Evolutionary conservation across 108 stramenopile genomes (phyloP).

Genomic region (Parmales sp.): DNA sequence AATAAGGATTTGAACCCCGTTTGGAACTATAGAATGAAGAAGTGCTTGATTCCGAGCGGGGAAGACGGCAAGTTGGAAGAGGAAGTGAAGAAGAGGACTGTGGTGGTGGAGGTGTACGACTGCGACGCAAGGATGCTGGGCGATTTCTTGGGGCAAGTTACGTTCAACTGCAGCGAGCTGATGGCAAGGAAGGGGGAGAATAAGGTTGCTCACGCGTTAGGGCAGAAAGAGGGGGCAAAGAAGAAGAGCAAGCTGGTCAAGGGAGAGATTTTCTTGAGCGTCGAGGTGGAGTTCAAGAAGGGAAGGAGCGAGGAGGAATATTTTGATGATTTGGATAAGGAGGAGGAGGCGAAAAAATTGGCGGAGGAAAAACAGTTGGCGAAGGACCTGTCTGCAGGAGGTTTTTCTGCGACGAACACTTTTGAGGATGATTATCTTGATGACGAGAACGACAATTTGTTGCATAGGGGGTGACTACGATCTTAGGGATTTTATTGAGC

Average conservation of each 20-base stretch:
- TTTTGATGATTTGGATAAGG: not conserved
- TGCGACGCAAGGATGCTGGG: not conserved
- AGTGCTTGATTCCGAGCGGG: not conserved
- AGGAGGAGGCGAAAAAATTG: not conserved
- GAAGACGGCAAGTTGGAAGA: not conserved
- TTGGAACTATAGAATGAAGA: not conserved
- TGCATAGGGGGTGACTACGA: no score
- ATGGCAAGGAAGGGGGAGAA: not conserved
- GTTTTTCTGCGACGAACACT: no score
- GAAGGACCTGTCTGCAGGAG: no score
- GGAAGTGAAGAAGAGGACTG: not conserved
- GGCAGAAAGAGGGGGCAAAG: not conserved
- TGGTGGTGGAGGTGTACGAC: conserved; percentile 2
- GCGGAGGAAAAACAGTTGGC: not conserved
- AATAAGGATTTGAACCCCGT: not conserved
- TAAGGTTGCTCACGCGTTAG: not conserved
- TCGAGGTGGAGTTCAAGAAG: not conserved
- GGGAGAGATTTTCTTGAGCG: not conserved
- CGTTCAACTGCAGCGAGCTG: not conserved
- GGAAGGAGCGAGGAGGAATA: not conserved
- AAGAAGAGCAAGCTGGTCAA: conserved; percentile 8
- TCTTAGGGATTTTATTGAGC: no score
- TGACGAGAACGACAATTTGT: no score
- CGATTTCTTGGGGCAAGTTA: conserved; percentile 1
- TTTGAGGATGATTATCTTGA: no score